Evolutionary conservation across 371 early-diverging fungal genomes (phyloP), one percentile per base, ranked within the genome.

Genomic region (Mortierella polycephala): DNA sequence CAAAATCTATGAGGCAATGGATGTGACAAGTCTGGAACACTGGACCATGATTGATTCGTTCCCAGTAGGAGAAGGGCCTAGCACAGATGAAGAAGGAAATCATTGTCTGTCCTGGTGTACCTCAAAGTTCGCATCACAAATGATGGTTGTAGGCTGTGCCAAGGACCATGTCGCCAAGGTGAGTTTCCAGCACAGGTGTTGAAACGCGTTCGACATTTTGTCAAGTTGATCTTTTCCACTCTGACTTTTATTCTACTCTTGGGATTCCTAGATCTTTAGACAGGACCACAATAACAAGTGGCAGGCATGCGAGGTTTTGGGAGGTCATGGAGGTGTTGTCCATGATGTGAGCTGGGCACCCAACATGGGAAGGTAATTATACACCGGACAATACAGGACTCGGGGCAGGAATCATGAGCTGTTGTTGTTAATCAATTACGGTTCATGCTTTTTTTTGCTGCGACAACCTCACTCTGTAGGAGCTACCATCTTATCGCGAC

Each of bases 401-500:
- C 30, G 30, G 1, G 30, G 4, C 30, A 30, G 30, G 30, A 30
- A 30, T 30, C 47, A 14, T 47, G 47, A 11, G n/a, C 12, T 47
- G 47, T n/a, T 46, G 46, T 13, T n/a, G 47, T 14, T 47, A 47
- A n/a, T 9, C 5, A 9, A 5, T 14, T 47, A n/a, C 47, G 5
- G 10, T 47, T 5, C 5, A 5, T 47, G 11, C 47, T n/a, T 30
- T 30, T 30, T 30, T 30, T 30, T 30, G 30, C 30, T 30, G 30
- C 30, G 30, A 30, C 30, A 30, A 30, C 4, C 30, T 30, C 30
- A 30, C 7, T 9, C n/a, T 52, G 39, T 66, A 86, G 92, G 85
- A 85, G 89, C 0, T 96, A 95, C 79, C 95, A 98, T 60, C 82
- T 97, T 69, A 94, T 98, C 59, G 98, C 98, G 10, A 97, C 97